Evolutionary conservation across 83 land plant genomes (phyloP).

Genomic region (Diphasiastrum complanatum): DNA sequence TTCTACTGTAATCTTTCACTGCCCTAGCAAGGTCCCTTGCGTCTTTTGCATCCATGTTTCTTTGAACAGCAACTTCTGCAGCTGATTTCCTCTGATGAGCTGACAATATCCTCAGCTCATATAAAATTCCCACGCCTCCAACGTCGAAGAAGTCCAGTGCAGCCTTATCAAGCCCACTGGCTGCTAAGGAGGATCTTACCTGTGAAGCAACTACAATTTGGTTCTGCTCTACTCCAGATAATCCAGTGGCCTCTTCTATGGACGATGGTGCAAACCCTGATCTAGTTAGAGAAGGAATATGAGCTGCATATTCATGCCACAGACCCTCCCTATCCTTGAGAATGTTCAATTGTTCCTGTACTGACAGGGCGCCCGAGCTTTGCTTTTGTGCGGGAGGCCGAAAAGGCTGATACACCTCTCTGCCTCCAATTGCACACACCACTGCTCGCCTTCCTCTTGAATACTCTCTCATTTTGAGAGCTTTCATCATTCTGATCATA

Average conservation of each 20-base stretch:
- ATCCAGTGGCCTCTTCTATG: constrained; percentile 82
- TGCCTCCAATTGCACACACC: constrained; percentile 7
- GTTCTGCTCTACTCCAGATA: constrained; percentile 86
- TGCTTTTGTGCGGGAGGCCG: constrained; percentile 62
- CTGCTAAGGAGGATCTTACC: constrained; percentile 61
- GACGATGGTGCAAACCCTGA: constrained; percentile 67
- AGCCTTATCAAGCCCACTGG: constrained; percentile 36
- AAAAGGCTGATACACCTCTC: constrained; percentile 83
- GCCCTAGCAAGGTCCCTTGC: constrained; percentile 64
- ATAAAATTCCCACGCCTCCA: constrained; percentile 69
- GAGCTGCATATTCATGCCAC: constrained; percentile 81
- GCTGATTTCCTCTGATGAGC: constrained; percentile 56
- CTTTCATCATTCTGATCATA: too few relatives aligned
- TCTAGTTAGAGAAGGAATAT: constrained; percentile 44
- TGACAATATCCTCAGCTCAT: constrained; percentile 71
- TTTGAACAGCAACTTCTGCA: constrained; percentile 44
- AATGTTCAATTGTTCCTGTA: constrained; percentile 48
- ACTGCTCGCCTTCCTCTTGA: too few relatives aligned
- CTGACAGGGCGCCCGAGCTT: constrained; percentile 35
- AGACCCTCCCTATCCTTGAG: constrained; percentile 72
- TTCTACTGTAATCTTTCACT: constrained; percentile 77
- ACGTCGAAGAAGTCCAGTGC: constrained; percentile 49
- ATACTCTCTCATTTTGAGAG: too few relatives aligned
- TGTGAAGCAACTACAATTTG: constrained; percentile 64
- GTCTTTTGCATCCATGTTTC: constrained; percentile 39